Base-by-base conservation (phyloP, 176 grass and related monocot genomes). In the Avena sativa region DNA sequence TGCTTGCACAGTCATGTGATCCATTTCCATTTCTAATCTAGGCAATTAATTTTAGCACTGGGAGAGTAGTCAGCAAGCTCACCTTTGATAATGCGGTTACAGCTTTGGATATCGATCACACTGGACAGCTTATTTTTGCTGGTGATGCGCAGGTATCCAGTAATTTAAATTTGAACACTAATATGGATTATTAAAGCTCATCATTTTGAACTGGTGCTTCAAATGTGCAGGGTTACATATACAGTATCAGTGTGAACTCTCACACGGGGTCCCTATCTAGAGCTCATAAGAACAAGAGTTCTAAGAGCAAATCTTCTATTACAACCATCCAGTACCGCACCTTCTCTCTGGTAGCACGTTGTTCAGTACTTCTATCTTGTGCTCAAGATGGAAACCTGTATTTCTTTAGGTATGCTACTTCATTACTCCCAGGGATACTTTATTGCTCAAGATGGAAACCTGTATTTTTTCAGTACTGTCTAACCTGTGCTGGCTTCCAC, bases 31-130 rank as follows among this genome's bases (percentile, higher is more conserved):
- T 70, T 85, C 73, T 74, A 50, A 59, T 79, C 52, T 84, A 98
- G 96, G 96, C 67, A 52, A 94, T 98, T 84, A 98, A 98, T 91
- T 98, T 98, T 90, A 98, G 97, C 83, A 98, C 97, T 10, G 97
- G 97, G 71, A 92, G 94, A 87, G 85, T 94, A 90, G 83, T 94
- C 76, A 94, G 89, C 86, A 98, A 98, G 86, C 94, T 96, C 87
- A 88, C 75, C 50, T 94, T 96, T 88, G 97, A 98, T 87, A 89
- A 94, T 84, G 90, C 90, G 75, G 93, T 98, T 84, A 96, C 94
- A 70, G 97, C 94, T 76, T 88, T 96, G 83, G 97, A 98, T 89
- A 86, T 94, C 88, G 94, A 94, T 93, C 97, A 98, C 75, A 93
- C 94, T 20, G 97, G 97, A 20, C 94, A 96, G 61, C 89, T 94